Base-by-base conservation (phyloP, 108 stramenopile species). In the Cylindrotheca closterium region DNA sequence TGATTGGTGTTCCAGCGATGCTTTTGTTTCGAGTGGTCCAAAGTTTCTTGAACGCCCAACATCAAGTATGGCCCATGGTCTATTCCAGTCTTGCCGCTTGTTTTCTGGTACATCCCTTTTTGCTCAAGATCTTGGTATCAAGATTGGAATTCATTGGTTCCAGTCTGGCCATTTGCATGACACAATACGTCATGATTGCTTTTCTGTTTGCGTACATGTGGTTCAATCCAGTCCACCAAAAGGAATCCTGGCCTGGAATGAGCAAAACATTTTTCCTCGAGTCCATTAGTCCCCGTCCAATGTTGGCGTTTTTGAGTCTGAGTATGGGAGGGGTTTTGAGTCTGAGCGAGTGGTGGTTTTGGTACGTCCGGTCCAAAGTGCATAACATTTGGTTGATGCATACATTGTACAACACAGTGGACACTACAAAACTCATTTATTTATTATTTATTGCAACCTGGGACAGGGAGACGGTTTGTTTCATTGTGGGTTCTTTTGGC, bases 311-410 rank as follows among this genome's bases (percentile, higher is more conserved):
- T 55, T 18, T 77, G 0, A 68, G 63, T 7, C 51, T 82, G 49
- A 71, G 77, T 58, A 30, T 83, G 32, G 82, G 82, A 8, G 82
- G 82, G 25, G 74, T 83, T 2, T 29, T 79, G 18, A n/a, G 64
- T 53, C 58, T 83, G 5, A 52, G 32, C 15, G 82, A 83, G 57
- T 83, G 82, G 82, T 83, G 82, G 82, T 79, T 78, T 56, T 83
- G 78, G 75, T 42, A 15, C 7, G 37, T 42, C 15, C n/a, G n/a
- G n/a, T n/a, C n/a, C n/a, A n/a, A n/a, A n/a, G n/a, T n/a, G n/a
- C n/a, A n/a, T n/a, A n/a, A n/a, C n/a, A n/a, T n/a, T n/a, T n/a
- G n/a, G n/a, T n/a, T n/a, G n/a, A n/a, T n/a, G n/a, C n/a, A n/a
- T n/a, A n/a, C n/a, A n/a, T n/a, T n/a, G n/a, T n/a, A n/a, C n/a